Conservation (phyloP, 139 green algal species). For the Chlorella sorokiniana region DNA sequence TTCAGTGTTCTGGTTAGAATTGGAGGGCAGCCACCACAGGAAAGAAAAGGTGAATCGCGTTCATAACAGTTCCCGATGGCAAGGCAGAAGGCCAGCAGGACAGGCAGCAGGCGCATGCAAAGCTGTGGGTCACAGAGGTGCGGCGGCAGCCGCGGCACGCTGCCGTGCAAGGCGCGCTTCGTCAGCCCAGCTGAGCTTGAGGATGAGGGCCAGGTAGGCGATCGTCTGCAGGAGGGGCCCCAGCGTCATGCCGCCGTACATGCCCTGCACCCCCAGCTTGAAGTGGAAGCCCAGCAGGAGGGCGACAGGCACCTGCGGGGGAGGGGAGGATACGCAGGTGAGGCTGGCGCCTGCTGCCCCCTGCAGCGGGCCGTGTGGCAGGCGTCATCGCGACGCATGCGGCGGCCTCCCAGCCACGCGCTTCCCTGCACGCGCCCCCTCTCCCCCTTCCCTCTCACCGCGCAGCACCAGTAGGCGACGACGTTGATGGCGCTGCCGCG, state of each 20-base stretch:
- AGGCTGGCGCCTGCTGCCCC: background rate
- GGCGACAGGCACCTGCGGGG: constrained; percentile 29
- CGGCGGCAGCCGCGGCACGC: background rate
- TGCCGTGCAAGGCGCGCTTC: constrained; percentile 9
- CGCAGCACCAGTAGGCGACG: constrained; percentile 48
- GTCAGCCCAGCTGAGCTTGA: background rate
- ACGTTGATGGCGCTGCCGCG: constrained; percentile 48
- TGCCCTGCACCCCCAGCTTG: constrained; percentile 20
- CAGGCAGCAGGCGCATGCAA: background rate
- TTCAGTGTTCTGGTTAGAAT: no score
- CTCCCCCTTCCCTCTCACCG: constrained; percentile 12
- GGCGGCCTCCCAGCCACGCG: background rate
- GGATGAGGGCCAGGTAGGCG: constrained; percentile 8
- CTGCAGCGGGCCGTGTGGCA: background rate
- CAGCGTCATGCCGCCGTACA: constrained; percentile 31
- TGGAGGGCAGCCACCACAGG: no score
- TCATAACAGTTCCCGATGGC: no score
- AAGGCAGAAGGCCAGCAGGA: background rate
- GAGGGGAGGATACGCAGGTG: background rate
- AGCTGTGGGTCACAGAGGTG: background rate
- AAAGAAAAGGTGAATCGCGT: no score
- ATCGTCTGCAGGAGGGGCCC: constrained; percentile 24
- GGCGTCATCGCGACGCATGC: no score
- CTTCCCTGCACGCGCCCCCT: background rate
- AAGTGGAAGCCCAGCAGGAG: constrained; percentile 22